Base-by-base conservation (phyloP, 1,284 basidiomycete species). In the Cystobasidiaceae sp. region DNA sequence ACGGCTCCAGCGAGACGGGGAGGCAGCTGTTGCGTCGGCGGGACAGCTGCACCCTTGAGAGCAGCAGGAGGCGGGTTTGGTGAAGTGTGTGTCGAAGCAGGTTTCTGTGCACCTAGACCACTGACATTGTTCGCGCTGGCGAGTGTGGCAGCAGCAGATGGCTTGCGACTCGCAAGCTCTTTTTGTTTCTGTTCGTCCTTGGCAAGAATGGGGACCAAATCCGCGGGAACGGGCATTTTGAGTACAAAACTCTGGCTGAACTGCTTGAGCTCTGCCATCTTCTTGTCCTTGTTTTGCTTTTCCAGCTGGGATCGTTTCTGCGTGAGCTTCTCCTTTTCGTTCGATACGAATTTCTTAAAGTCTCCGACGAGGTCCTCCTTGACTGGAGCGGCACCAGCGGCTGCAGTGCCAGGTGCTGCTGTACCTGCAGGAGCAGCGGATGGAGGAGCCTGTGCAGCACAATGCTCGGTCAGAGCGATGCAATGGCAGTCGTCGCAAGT, bases 241-340 rank as follows among this genome's bases (percentile, higher is more conserved):
- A 96, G 85, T 89, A 94, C 96, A 85, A 98, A 98, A 70, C 79
- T 88, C 75, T 89, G 83, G 71, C 90, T 90, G 80, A 97, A 98
- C 77, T 88, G 88, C 75, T 92, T 84, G 54, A 97, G 80, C 55
- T 97, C 93, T 11, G 91, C 88, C 79, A 97, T 85, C 60, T 87
- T 85, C 74, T 88, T 90, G 75, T 93, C 90, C 85, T 92, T 91
- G 76, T 97, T 94, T 74, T 84, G 89, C 82, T 93, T 94, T 64
- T 87, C 84, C 52, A 94, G 80, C 19, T 88, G 88, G 73, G 92
- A 89, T 78, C 90, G 86, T 82, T 92, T 94, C 79, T 91, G 88
- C 50, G 88, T 87, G 60, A 93, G 79, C 60, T 89, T 83, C 73
- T 93, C 87, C 74, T 88, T 88, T 80, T 97, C 93, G 71, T 84